Conservation (phyloP, 1,139 yeast genomes). For the Kodamaea derodonti region DNA sequence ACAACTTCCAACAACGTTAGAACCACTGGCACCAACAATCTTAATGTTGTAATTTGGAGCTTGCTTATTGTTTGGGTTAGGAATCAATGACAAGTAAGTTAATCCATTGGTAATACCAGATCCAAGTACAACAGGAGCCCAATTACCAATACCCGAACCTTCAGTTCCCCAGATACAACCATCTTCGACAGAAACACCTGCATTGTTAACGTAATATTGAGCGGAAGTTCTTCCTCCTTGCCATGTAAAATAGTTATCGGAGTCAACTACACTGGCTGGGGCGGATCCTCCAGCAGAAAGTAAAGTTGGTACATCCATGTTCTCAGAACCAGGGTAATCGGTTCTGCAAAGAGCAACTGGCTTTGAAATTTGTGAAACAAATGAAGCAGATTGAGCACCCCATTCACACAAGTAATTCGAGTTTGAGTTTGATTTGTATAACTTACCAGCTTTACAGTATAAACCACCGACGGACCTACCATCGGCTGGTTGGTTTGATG, state of each 20-base stretch:
- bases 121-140: constrained; percentile 81
- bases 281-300: constrained; percentile 55
- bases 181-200: constrained; percentile 68
- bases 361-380: constrained; percentile 50
- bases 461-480: constrained; percentile 84
- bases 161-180: constrained; percentile 76
- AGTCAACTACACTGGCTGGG: constrained; percentile 65
- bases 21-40: constrained; percentile 55
- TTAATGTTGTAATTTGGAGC: constrained; percentile 66
- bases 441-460: constrained; percentile 62
- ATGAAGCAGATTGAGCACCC: constrained; percentile 64
- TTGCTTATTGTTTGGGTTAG: constrained; percentile 69
- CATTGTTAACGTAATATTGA: constrained; percentile 78
- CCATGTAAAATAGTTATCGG: constrained; percentile 62
- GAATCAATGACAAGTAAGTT: constrained; percentile 72
- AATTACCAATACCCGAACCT: constrained; percentile 70
- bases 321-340: constrained; percentile 86
- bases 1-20: constrained; percentile 59
- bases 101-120: constrained; percentile 64
- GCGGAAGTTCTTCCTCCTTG: constrained; percentile 64
- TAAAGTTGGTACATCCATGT: constrained; percentile 78
- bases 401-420: constrained; percentile 68
- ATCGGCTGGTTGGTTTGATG: constrained; percentile 61
- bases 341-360: constrained; percentile 79
- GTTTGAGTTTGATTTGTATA: constrained; percentile 63